Evolutionary conservation across 2,329 filamentous ascomycete species (phyloP).

Genomic region (Fusarium multiceps): DNA sequence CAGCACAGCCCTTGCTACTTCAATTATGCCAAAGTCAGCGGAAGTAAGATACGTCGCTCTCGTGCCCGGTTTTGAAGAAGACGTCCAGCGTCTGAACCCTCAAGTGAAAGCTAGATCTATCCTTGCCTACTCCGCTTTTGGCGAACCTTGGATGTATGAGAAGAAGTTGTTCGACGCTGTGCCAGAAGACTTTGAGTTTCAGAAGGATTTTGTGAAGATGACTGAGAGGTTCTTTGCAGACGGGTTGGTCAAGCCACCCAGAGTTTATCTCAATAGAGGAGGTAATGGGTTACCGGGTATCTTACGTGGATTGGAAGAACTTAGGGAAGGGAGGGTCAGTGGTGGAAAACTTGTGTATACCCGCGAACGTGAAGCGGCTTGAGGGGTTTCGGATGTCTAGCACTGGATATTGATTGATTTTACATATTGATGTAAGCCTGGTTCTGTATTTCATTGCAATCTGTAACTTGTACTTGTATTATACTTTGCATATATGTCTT

Average conservation of each 20-base stretch:
- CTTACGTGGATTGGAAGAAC: background rate
- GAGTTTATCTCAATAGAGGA: background rate
- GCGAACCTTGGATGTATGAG: slow-evolving; percentile 1
- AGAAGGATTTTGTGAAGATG: background rate
- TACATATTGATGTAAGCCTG: rapidly evolving
- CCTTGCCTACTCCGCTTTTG: slow-evolving; percentile 10
- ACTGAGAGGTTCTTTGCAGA: background rate
- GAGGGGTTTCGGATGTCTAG: rapidly evolving
- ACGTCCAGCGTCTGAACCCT: background rate
- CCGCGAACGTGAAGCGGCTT: background rate
- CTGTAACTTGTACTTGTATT: too few relatives aligned
- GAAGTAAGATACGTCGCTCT: background rate
- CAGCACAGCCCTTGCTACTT: background rate
- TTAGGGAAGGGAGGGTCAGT: background rate
- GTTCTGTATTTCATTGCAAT: too few relatives aligned
- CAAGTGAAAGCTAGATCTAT: background rate
- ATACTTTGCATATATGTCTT: too few relatives aligned
- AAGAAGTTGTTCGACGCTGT: background rate
- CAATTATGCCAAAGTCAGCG: background rate
- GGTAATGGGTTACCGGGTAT: background rate
- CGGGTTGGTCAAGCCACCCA: background rate
- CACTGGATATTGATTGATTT: background rate
- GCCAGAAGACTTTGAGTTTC: slow-evolving; percentile 7
- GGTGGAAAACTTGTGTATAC: slow-evolving; percentile 17
- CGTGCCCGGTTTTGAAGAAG: background rate